Percentiles rank a stretch among this genome's conserved stretches.
Evolutionary conservation across 2,329 filamentous ascomycete genomes (phyloP).

Genomic region (Lomentospora prolificans): DNA sequence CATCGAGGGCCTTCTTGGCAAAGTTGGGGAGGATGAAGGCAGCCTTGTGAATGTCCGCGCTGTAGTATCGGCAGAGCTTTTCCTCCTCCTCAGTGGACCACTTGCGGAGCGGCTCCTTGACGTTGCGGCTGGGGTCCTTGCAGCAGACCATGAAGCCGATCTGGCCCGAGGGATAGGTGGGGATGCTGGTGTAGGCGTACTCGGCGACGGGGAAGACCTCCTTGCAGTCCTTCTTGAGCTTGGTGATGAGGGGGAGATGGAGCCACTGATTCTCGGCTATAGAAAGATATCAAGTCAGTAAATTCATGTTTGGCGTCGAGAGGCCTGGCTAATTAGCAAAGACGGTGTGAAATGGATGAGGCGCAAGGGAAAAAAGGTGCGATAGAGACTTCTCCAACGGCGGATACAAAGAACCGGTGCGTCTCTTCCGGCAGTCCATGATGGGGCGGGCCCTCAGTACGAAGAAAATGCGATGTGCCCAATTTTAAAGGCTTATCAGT

Average conservation of each 20-base stretch:
- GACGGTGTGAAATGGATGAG: not conserved
- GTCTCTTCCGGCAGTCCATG: too few relatives aligned
- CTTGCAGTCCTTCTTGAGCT: constrained; percentile 94
- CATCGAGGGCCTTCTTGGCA: constrained; percentile 63
- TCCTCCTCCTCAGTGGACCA: constrained; percentile 86
- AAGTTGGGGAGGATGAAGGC: constrained; percentile 91
- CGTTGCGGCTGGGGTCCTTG: constrained; percentile 80
- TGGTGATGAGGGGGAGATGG: constrained; percentile 83
- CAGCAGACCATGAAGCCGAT: constrained; percentile 99
- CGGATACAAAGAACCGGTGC: not conserved
- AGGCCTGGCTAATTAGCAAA: not conserved
- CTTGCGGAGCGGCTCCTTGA: constrained; percentile 72
- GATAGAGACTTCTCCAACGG: not conserved
- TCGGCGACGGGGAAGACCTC: constrained; percentile 96
- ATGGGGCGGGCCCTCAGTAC: too few relatives aligned
- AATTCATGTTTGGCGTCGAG: not conserved
- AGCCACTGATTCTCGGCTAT: constrained; percentile 99
- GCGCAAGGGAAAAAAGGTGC: not conserved
- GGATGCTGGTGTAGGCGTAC: constrained; percentile 98
- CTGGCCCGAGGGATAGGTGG: constrained; percentile 96
- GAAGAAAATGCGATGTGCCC: too few relatives aligned
- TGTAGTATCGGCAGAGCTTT: constrained; percentile 93
- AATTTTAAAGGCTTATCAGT: too few relatives aligned
- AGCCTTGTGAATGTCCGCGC: constrained; percentile 89
- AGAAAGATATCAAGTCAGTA: constrained; percentile 5